phyloP scores from a whole-genome alignment of 2,329 filamentous ascomycete genomes.

The Colletotrichum orchidophilum region DNA sequence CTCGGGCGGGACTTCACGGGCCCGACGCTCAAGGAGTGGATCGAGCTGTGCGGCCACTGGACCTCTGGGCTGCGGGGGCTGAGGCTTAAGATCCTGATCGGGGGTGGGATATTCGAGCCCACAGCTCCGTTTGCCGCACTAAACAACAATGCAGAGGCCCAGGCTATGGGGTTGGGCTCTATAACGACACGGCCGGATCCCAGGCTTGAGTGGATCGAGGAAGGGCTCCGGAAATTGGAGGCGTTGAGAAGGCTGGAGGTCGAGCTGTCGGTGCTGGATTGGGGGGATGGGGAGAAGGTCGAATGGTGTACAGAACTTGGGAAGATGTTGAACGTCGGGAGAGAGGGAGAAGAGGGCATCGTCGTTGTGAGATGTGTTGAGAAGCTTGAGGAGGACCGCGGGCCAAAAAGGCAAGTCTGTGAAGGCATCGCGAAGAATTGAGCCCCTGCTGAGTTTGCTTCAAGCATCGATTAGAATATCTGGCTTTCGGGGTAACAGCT shows the following conservation, averaged over 20 bases:
- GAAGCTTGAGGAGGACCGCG: slow-evolving; percentile 21
- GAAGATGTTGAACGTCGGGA: slow-evolving; percentile 38
- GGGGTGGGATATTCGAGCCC: slow-evolving; percentile 36
- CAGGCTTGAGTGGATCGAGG: slow-evolving; percentile 41
- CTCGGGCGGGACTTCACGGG: slow-evolving; percentile 47
- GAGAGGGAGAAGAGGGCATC: slow-evolving; percentile 27
- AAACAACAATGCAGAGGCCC: slow-evolving; percentile 24
- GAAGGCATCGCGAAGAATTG: not conserved
- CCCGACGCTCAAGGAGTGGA: slow-evolving; percentile 45
- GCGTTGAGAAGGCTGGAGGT: slow-evolving; percentile 50
- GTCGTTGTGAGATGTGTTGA: slow-evolving; percentile 41
- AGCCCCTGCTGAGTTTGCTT: not conserved
- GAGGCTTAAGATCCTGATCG: slow-evolving; percentile 49
- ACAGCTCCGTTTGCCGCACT: slow-evolving; percentile 20
- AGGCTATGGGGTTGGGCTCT: slow-evolving; percentile 35
- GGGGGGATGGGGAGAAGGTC: slow-evolving; percentile 45
- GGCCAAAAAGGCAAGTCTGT: slow-evolving; percentile 1
- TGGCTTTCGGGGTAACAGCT: not conserved
- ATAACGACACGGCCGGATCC: slow-evolving; percentile 23
- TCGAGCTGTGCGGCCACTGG: slow-evolving; percentile 47
- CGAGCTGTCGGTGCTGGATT: slow-evolving; percentile 46
- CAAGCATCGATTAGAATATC: not conserved
- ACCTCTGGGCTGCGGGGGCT: slow-evolving; percentile 48
- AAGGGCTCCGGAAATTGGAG: slow-evolving; percentile 44
- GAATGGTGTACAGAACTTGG: slow-evolving; percentile 47